These are phyloP conservation scores for Wilhelminamyces savonicus DNA, from an alignment of 805 yeast species.

Conservation along the genomic window DNA sequence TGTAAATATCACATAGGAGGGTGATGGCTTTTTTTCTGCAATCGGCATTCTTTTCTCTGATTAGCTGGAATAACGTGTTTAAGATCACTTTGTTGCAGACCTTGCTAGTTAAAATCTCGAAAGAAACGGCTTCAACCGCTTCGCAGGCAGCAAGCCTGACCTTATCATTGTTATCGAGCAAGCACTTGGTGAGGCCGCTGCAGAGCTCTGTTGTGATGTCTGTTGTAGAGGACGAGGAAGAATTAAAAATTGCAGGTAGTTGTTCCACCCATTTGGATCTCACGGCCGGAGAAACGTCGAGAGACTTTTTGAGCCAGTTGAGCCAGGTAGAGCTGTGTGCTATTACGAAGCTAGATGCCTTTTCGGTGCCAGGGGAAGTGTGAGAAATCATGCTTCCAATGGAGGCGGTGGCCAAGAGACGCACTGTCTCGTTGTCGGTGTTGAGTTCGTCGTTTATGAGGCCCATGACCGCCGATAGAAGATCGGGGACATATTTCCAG, in stretches of 20 bases:
- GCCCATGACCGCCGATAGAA: constrained; percentile 68
- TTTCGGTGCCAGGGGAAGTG: constrained; percentile 19
- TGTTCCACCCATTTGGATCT: constrained; percentile 67
- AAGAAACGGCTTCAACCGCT: constrained; percentile 42
- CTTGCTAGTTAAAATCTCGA: constrained; percentile 40
- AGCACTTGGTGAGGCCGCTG: constrained; percentile 57
- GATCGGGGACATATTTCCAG: constrained; percentile 76
- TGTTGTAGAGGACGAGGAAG: constrained; percentile 38
- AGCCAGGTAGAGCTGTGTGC: constrained; percentile 56
- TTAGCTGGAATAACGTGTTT: constrained; percentile 51
- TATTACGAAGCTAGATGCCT: constrained; percentile 43
- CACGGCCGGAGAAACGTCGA: constrained; percentile 61
- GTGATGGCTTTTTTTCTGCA: constrained; percentile 57
- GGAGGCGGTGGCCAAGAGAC: constrained; percentile 66
- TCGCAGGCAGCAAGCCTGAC: constrained; percentile 61
- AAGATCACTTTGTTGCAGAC: constrained; percentile 44
- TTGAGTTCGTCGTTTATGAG: constrained; percentile 73
- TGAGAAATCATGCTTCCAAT: constrained; percentile 55
- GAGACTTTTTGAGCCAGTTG: constrained; percentile 68
- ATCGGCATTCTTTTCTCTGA: constrained; percentile 63
- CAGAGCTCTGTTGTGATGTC: constrained; percentile 38
- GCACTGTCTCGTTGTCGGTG: constrained; percentile 58
- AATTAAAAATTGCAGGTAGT: constrained; percentile 39
- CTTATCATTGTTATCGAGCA: constrained; percentile 68
- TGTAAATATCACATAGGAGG: constrained; percentile 47